A percentile compares a stretch with the other conserved stretches of the same genome.
phyloP scores from a whole-genome alignment of 2,329 filamentous ascomycete species.

The Rugonectria rugulosa region DNA sequence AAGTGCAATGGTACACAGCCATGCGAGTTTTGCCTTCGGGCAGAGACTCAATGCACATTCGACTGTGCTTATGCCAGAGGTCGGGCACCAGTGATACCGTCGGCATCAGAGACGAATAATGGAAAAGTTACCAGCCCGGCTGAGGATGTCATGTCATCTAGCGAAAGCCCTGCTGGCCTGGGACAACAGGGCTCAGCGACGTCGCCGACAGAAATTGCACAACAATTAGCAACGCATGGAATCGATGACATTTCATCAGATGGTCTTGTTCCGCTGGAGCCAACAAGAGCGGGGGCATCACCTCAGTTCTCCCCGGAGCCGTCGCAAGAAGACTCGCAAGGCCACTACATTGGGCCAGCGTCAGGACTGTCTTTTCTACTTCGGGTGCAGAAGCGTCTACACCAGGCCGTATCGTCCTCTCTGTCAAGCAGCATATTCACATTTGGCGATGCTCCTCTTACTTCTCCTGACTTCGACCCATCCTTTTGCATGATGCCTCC shows the following conservation, averaged over 20 bases:
- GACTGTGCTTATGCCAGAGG: slow-evolving; percentile 37
- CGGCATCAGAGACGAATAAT: slow-evolving; percentile 17
- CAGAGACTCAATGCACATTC: slow-evolving; percentile 33
- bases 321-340: slow-evolving; percentile 41
- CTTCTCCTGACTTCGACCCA: slow-evolving; percentile 43
- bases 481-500: slow-evolving; percentile 50
- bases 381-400: slow-evolving; percentile 41
- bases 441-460: slow-evolving; percentile 59
- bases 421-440: slow-evolving; percentile 50
- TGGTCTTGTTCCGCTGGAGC: slow-evolving; percentile 1
- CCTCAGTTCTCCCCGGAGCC: slow-evolving; percentile 40
- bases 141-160: not conserved
- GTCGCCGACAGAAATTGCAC: not conserved
- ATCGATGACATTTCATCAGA: slow-evolving; percentile 19
- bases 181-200: slow-evolving; percentile 15
- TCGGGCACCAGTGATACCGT: slow-evolving; percentile 30
- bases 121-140: slow-evolving; percentile 12
- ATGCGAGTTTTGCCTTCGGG: slow-evolving; percentile 34
- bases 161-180: not conserved
- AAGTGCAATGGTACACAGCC: slow-evolving; percentile 37
- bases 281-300: slow-evolving; percentile 21
- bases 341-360: slow-evolving; percentile 44
- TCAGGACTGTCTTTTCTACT: slow-evolving; percentile 43
- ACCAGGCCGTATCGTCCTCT: slow-evolving; percentile 36
- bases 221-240: slow-evolving; percentile 9